Evolutionary conservation across 2,329 filamentous ascomycete species (phyloP).

Genomic region (Scedosporium boydii): DNA sequence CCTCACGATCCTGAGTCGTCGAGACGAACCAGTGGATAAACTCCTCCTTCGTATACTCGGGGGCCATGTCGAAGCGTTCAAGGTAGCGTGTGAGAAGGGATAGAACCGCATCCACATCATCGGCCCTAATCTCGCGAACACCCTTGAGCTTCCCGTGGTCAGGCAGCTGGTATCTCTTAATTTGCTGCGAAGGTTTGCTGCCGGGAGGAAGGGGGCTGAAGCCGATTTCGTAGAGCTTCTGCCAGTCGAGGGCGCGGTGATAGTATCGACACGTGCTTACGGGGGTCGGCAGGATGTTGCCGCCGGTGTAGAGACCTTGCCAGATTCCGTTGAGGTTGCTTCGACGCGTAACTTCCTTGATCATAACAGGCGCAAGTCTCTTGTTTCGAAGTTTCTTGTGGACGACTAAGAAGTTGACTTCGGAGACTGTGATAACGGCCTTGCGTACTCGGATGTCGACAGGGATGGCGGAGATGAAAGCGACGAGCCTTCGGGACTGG

Average conservation of each 20-base stretch:
- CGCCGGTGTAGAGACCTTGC: conserved; percentile 94
- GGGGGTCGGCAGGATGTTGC: conserved; percentile 81
- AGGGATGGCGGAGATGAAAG: conserved; percentile 91
- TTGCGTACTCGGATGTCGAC: conserved; percentile 72
- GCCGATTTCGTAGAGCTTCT: conserved; percentile 88
- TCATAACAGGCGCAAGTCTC: conserved; percentile 83
- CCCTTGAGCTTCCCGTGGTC: conserved; percentile 63
- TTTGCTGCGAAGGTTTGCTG: conserved; percentile 78
- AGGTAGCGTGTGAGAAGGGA: conserved; percentile 70
- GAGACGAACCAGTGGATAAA: conserved; percentile 69
- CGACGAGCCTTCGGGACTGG: conserved; percentile 77
- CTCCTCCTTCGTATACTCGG: conserved; percentile 71
- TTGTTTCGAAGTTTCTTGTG: conserved; percentile 97
- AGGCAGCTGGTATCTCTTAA: conserved; percentile 77
- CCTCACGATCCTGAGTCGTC: conserved; percentile 48
- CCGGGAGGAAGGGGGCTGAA: conserved; percentile 81
- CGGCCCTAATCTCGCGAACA: conserved; percentile 67
- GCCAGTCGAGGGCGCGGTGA: conserved; percentile 89
- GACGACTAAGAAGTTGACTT: conserved; percentile 97
- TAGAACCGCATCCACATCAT: conserved; percentile 69
- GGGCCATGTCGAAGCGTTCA: conserved; percentile 71
- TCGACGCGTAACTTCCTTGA: conserved; percentile 92
- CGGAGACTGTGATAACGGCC: conserved; percentile 66
- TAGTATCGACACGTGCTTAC: conserved; percentile 92
- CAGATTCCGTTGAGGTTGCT: conserved; percentile 81